Evolutionary conservation across 257 asterid genomes (phyloP).

Genomic region (Thymus mandschuricus): DNA sequence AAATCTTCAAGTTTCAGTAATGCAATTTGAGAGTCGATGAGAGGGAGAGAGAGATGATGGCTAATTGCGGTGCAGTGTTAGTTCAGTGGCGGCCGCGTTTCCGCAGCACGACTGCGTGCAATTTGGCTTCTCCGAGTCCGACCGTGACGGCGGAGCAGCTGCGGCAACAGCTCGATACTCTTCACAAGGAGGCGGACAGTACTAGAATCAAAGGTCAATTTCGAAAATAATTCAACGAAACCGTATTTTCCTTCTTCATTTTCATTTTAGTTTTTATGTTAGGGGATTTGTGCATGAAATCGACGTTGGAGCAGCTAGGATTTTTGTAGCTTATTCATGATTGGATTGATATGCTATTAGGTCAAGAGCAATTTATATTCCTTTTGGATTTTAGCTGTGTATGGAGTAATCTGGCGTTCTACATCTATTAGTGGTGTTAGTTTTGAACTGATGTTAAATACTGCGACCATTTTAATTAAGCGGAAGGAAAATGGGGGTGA

Average conservation of each 20-base stretch:
- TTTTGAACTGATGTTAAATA: conserved; percentile 1
- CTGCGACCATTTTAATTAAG: not conserved
- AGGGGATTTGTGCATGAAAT: not conserved
- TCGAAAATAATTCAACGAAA: not conserved
- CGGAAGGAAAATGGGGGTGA: conserved; percentile 4
- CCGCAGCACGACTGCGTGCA: conserved; percentile 28
- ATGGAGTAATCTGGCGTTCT: not conserved
- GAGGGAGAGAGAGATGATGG: conserved; percentile 32
- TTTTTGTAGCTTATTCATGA: conserved; percentile 5
- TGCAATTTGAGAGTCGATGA: not conserved
- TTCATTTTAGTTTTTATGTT: not conserved
- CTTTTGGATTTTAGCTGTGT: not conserved
- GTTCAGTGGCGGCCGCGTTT: conserved; percentile 41
- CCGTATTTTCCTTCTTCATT: not conserved
- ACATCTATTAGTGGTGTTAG: not conserved
- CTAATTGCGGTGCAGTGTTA: conserved; percentile 36
- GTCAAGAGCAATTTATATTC: not conserved
- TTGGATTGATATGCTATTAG: not conserved
- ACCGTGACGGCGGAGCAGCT: conserved; percentile 42
- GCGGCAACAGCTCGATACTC: conserved; percentile 54
- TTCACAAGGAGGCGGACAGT: conserved; percentile 48
- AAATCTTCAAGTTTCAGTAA: not conserved
- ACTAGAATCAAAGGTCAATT: conserved; percentile 48
- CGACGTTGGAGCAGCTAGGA: not conserved
- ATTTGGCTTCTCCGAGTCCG: conserved; percentile 42